Base-by-base conservation (phyloP, 768 basidiomycete genomes). In the Suillus discolor region DNA sequence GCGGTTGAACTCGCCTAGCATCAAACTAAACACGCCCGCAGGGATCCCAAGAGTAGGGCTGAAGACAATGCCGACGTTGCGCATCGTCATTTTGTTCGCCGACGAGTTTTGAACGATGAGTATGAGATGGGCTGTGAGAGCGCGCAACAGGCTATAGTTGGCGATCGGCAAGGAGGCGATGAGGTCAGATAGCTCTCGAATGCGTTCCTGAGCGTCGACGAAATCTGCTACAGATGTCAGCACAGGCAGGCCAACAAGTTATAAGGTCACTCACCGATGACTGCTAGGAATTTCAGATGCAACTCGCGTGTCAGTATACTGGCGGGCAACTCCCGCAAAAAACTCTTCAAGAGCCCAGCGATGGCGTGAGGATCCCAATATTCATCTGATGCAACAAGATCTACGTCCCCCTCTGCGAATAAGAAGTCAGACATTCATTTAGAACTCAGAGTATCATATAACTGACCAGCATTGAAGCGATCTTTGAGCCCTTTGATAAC, bases 351-450 rank as follows among this genome's bases (percentile, higher is more conserved):
- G 67, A 99, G 82, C 4, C 97, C 97, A 59, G 97, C 92, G 67
- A 99, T 93, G 44, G 97, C 97, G 76, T 99, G 96, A 53, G 94
- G 95, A 79, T 99, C 97, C 92, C 94, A 97, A 71, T 91, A 93
- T 73, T 97, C 96, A 75, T 95, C 93, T 11, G 90, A 87, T 44
- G 85, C 87, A 44, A 97, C 81, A 13, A 99, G 84, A 75, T 98
- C 91, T 64, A 98, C 85, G 77, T 99, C 97, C n/a, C 96, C 97
- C 82, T 99, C 97, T 96, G 71, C 55, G 73, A 71, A 70, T 23
- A 60, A 55, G 53, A 61, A 57, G 59, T 60, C 65, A 65, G 53
- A n/a, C 54, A 31, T 65, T 28, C 65, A 60, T 51, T 57, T 31
- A 41, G 44, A n/a, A 61, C 68, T 62, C 23, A 66, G 49, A 67